phyloP scores from a whole-genome alignment of 768 basidiomycete genomes.

The Galerina sulciceps region DNA sequence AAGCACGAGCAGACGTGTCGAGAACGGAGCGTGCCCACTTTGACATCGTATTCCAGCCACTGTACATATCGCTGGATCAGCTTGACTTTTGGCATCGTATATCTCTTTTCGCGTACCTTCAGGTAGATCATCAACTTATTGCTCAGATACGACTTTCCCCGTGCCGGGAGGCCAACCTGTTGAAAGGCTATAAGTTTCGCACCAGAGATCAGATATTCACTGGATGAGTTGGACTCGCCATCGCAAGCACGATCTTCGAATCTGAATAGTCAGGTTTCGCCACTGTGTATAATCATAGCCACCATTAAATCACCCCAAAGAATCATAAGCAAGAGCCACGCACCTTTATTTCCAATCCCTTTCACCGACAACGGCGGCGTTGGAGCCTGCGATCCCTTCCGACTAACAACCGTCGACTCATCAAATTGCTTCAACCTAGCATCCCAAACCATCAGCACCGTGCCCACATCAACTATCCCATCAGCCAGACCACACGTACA shows the following conservation, averaged over 20 bases:
- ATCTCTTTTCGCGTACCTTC: slow-evolving; percentile 55
- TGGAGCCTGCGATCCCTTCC: slow-evolving; percentile 71
- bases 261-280: slow-evolving; percentile 98
- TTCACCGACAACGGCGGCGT: slow-evolving; percentile 85
- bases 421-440: slow-evolving; percentile 81
- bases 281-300: slow-evolving; percentile 48
- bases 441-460: not conserved
- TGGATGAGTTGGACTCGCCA: slow-evolving; percentile 53
- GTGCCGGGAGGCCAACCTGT: slow-evolving; percentile 95
- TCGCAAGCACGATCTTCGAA: slow-evolving; percentile 97
- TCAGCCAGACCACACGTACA: slow-evolving; percentile 45
- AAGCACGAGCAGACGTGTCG: not conserved
- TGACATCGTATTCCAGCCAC: slow-evolving; percentile 99
- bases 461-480: not conserved
- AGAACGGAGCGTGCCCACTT: slow-evolving; percentile 47
- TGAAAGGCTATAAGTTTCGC: not conserved
- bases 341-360: slow-evolving; percentile 90
- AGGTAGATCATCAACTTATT: slow-evolving; percentile 98
- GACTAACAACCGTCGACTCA: slow-evolving; percentile 70
- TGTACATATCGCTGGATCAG: slow-evolving; percentile 30
- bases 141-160: slow-evolving; percentile 97
- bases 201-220: not conserved
- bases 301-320: not conserved
- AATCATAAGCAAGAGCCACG: slow-evolving; percentile 9
- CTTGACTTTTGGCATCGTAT: not conserved